A percentile compares a stretch with the other conserved stretches of the same genome.
Evolutionary conservation across 345 rosid species (phyloP).

Genomic region (Populus simonii): DNA sequence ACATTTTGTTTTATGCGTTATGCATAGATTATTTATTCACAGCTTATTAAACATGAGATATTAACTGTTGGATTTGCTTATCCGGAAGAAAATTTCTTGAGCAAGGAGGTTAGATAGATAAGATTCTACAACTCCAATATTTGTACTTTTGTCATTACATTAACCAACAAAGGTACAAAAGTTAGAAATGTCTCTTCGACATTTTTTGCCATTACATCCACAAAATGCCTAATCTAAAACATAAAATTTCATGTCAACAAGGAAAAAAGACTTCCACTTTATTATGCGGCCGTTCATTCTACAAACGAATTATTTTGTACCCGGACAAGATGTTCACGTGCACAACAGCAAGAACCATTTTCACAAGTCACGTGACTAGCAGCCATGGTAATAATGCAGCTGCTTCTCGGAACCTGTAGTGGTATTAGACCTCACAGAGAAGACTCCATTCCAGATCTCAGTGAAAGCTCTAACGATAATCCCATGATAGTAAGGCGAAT

Average conservation of each 20-base stretch:
- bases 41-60: background rate
- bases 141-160: background rate
- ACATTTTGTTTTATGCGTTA: too few species aligned
- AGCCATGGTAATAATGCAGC: background rate
- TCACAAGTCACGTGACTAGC: background rate
- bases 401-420: background rate
- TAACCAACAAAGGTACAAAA: background rate
- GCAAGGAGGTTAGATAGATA: background rate
- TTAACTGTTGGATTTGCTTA: background rate
- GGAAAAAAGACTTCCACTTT: background rate
- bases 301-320: background rate
- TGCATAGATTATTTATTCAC: background rate
- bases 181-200: background rate
- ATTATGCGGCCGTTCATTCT: background rate
- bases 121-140: background rate
- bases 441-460: slow-evolving; percentile 90
- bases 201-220: background rate
- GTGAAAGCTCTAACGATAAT: slow-evolving; percentile 82
- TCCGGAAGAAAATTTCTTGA: background rate
- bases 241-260: background rate
- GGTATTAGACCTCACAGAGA: slow-evolving; percentile 34
- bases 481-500: slow-evolving; percentile 75
- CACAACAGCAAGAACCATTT: background rate
- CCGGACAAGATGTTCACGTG: background rate
- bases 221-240: background rate